Base-by-base conservation (phyloP, 257 asterid species). In the Nemophila menziesii region DNA sequence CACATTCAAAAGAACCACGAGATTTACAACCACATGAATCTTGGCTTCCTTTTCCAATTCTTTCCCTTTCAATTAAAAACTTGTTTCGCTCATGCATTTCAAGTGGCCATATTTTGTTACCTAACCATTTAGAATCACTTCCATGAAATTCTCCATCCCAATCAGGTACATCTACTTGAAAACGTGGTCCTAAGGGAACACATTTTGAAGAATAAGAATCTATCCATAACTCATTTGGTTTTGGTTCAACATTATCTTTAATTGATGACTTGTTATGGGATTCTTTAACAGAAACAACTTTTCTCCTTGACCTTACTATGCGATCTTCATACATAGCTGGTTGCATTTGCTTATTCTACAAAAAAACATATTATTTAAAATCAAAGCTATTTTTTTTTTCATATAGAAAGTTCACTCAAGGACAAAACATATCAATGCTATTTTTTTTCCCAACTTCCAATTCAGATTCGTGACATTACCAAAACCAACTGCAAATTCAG, bases 331-430 rank as follows among this genome's bases (percentile, higher is more conserved):
- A 90, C 89, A 84, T 62, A 68, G 64, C 48, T 16, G 96, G 98
- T 48, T 81, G 94, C 85, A 90, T 76, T 75, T 74, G 93, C 59
- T 65, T 75, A 68, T 69, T 77, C 99, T 85, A 72, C 73, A 67
- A 60, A n/a, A n/a, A n/a, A n/a, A n/a, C n/a, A n/a, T n/a, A n/a
- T n/a, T n/a, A n/a, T n/a, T n/a, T n/a, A n/a, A n/a, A n/a, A n/a
- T n/a, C n/a, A n/a, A n/a, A n/a, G n/a, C n/a, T n/a, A n/a, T n/a
- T n/a, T n/a, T n/a, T n/a, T n/a, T n/a, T n/a, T n/a, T n/a, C n/a
- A n/a, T n/a, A n/a, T n/a, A n/a, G n/a, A n/a, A n/a, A n/a, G n/a
- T n/a, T n/a, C n/a, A n/a, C n/a, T n/a, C n/a, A n/a, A n/a, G n/a
- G n/a, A n/a, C n/a, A n/a, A n/a, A n/a, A n/a, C n/a, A n/a, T n/a